phyloP scores from a whole-genome alignment of 164 flowering plant species.

The Warburgia ugandensis region DNA sequence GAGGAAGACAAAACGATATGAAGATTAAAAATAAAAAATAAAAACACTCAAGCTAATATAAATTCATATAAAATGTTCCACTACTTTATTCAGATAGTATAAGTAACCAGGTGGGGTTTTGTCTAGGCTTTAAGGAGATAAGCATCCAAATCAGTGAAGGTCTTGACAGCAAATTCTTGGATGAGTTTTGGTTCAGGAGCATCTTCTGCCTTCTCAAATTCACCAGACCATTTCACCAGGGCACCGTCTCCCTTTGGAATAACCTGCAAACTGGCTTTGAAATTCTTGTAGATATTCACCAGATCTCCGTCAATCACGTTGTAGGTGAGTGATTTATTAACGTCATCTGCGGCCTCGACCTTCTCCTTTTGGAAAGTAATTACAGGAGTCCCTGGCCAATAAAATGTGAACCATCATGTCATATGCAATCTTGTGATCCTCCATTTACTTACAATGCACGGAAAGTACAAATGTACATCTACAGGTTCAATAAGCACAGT shows the following conservation, averaged over 20 bases:
- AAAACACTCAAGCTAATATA: no score
- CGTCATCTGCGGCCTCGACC: constrained; percentile 47
- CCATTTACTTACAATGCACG: no score
- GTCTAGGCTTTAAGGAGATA: constrained; percentile 21
- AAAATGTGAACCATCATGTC: no score
- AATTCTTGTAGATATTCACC: constrained; percentile 43
- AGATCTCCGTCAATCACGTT: constrained; percentile 62
- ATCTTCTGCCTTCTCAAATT: constrained; percentile 45
- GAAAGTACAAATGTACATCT: no score
- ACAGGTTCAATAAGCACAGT: no score
- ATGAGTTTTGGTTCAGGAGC: constrained; percentile 33
- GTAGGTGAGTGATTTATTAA: constrained; percentile 30
- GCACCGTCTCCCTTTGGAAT: constrained; percentile 44
- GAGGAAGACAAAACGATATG: no score
- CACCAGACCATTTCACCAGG: constrained; percentile 49
- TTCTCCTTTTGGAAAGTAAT: constrained; percentile 37
- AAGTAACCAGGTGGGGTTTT: constrained; percentile 22
- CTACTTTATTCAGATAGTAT: not conserved
- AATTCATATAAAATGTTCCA: no score
- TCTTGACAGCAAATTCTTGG: constrained; percentile 43
- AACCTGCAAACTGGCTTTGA: constrained; percentile 27
- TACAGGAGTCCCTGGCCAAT: not conserved
- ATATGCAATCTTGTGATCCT: no score
- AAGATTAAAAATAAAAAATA: no score
- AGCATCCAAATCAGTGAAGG: constrained; percentile 46